Evolutionary conservation across 1,284 basidiomycete species (phyloP).

Genomic region (Stygiomarasmius scandens): DNA sequence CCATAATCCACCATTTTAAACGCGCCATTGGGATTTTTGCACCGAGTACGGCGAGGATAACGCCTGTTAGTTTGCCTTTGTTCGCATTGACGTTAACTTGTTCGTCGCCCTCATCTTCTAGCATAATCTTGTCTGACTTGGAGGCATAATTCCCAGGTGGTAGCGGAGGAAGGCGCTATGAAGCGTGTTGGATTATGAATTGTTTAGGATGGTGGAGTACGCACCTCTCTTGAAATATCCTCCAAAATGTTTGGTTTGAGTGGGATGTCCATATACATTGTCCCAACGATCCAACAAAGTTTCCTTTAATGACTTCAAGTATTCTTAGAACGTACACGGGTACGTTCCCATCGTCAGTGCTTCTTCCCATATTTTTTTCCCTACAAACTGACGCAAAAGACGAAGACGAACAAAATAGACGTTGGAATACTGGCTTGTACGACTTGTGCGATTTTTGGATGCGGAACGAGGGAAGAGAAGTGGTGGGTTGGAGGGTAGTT

Average conservation of each 20-base stretch:
- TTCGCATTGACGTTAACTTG: neutral
- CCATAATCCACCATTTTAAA: slow-evolving; percentile 95
- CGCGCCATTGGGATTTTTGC: slow-evolving; percentile 89
- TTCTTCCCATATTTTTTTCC: slow-evolving; percentile 58
- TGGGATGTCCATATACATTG: slow-evolving; percentile 97
- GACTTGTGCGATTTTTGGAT: slow-evolving; percentile 60
- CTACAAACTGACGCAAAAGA: slow-evolving; percentile 63
- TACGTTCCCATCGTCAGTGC: slow-evolving; percentile 48
- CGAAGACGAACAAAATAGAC: slow-evolving; percentile 86
- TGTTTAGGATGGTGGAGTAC: slow-evolving; percentile 31
- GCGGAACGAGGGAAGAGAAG: slow-evolving; percentile 56
- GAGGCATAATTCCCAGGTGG: slow-evolving; percentile 77
- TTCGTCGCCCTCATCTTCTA: slow-evolving; percentile 98
- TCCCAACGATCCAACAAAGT: slow-evolving; percentile 91
- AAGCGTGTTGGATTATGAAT: slow-evolving; percentile 57
- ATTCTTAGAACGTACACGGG: slow-evolving; percentile 83
- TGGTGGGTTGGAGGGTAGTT: slow-evolving; percentile 36
- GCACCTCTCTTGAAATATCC: slow-evolving; percentile 93
- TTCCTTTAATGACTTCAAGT: slow-evolving; percentile 84
- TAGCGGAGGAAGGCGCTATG: slow-evolving; percentile 90
- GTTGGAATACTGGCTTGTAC: slow-evolving; percentile 88
- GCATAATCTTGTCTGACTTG: slow-evolving; percentile 78
- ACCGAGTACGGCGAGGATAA: slow-evolving; percentile 89
- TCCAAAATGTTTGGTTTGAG: slow-evolving; percentile 97
- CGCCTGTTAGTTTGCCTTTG: slow-evolving; percentile 74